A percentile compares a stretch with the other conserved stretches of the same genome.
Evolutionary conservation across 768 basidiomycete species (phyloP).

Genomic region (Sarcodon sp.): DNA sequence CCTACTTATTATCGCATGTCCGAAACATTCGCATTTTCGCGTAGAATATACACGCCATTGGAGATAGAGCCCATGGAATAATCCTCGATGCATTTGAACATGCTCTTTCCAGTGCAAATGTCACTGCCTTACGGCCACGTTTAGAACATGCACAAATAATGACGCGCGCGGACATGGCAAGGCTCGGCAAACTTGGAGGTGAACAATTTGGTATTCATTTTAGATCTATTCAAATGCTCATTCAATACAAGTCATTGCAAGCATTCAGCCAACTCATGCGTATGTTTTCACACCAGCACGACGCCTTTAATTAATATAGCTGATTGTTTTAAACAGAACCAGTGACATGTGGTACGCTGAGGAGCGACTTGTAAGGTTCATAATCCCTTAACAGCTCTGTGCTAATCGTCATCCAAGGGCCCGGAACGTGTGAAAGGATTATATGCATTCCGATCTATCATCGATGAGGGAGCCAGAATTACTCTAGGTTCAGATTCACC

Average conservation of each 20-base stretch:
- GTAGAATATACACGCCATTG: slow-evolving; percentile 81
- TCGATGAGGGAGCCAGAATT: slow-evolving; percentile 53
- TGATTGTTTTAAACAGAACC: slow-evolving; percentile 26
- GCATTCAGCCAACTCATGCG: slow-evolving; percentile 85
- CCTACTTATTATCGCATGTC: background rate
- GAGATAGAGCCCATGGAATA: slow-evolving; percentile 77
- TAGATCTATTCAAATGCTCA: background rate
- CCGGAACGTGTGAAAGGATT: slow-evolving; percentile 73
- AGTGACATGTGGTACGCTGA: slow-evolving; percentile 90
- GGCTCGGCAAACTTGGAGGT: slow-evolving; percentile 76
- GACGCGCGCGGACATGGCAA: slow-evolving; percentile 57
- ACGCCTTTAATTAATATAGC: too few species aligned
- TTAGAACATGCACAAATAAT: slow-evolving; percentile 91
- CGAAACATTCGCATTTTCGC: background rate
- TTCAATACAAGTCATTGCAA: slow-evolving; percentile 59
- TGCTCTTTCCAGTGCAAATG: slow-evolving; percentile 44
- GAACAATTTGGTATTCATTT: slow-evolving; percentile 9
- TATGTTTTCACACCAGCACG: slow-evolving; percentile 23
- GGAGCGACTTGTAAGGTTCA: slow-evolving; percentile 48
- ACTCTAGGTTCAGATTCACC: slow-evolving; percentile 85
- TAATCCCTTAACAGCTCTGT: too few species aligned
- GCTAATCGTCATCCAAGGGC: slow-evolving; percentile 31
- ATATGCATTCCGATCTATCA: slow-evolving; percentile 74
- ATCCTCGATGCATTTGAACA: slow-evolving; percentile 77
- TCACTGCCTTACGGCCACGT: slow-evolving; percentile 58